Evolutionary conservation across 139 green algal species (phyloP).

Genomic region (Closterium sp.): DNA sequence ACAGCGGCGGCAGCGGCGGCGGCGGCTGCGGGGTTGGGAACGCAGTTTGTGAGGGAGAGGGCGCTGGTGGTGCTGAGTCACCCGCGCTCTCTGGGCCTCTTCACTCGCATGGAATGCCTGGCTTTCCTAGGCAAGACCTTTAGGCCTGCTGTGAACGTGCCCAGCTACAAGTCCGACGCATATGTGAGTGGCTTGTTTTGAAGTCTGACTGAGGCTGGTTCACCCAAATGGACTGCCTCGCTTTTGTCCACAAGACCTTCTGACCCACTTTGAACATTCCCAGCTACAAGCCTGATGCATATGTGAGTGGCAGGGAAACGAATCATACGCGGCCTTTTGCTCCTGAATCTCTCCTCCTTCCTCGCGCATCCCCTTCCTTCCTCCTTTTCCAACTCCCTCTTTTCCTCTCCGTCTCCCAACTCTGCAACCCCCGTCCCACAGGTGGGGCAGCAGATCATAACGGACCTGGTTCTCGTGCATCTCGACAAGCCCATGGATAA

Average conservation of each 20-base stretch:
- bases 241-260: no score
- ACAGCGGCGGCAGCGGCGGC: not conserved
- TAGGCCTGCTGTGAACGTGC: not conserved
- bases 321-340: no score
- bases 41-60: slow-evolving; percentile 2
- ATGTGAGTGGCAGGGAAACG: no score
- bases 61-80: slow-evolving; percentile 78
- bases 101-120: slow-evolving; percentile 66
- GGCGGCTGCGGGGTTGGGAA: not conserved
- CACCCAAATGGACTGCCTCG: no score
- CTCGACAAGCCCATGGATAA: slow-evolving; percentile 74
- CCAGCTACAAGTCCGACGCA: not conserved
- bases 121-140: slow-evolving; percentile 73
- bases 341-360: no score
- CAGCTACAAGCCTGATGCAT: no score
- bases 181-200: slow-evolving; percentile 20
- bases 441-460: no score
- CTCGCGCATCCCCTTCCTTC: no score
- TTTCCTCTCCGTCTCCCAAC: no score
- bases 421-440: no score
- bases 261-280: no score
- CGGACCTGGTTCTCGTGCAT: slow-evolving; percentile 72
- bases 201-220: no score
- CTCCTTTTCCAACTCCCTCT: slow-evolving; percentile 17
- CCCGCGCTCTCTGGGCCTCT: slow-evolving; percentile 55